These are phyloP conservation scores for Kwoniella newhampshirensis DNA, from an alignment of 768 basidiomycete species.

Conservation along the genomic window DNA sequence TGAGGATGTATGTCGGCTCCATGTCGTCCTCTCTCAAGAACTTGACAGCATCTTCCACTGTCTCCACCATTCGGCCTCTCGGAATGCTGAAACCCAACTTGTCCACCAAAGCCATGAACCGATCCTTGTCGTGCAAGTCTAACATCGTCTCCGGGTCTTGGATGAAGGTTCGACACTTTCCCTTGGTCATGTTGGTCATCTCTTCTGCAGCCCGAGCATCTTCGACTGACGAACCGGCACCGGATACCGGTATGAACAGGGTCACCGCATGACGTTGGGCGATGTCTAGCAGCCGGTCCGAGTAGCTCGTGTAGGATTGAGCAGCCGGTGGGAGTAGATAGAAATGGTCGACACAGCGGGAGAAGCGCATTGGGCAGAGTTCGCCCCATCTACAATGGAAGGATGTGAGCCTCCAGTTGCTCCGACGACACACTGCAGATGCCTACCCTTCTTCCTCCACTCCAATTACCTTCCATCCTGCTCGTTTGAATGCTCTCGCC, in stretches of 20 bases:
- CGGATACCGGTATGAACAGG: conserved; percentile 51
- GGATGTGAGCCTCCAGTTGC: too few species aligned
- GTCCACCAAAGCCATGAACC: conserved; percentile 48
- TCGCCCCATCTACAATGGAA: conserved; percentile 43
- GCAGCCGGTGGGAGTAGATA: conserved; percentile 41
- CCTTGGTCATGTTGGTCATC: conserved; percentile 37
- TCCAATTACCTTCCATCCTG: conserved; percentile 49
- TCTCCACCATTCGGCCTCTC: conserved; percentile 36
- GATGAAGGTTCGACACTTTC: conserved; percentile 46
- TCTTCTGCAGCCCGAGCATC: conserved; percentile 50
- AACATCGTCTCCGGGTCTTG: conserved; percentile 47
- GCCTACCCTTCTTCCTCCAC: conserved; percentile 49
- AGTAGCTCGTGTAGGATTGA: conserved; percentile 36
- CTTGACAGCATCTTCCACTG: conserved; percentile 39
- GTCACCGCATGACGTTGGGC: conserved; percentile 38
- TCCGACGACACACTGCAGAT: too few species aligned
- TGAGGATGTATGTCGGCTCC: conserved; percentile 45
- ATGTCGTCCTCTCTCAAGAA: conserved; percentile 30
- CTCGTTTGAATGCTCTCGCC: conserved; percentile 46
- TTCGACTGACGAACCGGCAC: conserved; percentile 49
- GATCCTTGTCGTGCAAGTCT: conserved; percentile 51
- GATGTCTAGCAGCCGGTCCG: conserved; percentile 33
- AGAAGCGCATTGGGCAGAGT: conserved; percentile 46
- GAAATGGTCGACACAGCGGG: conserved; percentile 38
- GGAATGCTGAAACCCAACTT: conserved; percentile 44